A percentile compares a stretch with the other conserved stretches of the same genome.
Conservation (phyloP, 768 basidiomycete species). For the Thelephora ganbajun region DNA sequence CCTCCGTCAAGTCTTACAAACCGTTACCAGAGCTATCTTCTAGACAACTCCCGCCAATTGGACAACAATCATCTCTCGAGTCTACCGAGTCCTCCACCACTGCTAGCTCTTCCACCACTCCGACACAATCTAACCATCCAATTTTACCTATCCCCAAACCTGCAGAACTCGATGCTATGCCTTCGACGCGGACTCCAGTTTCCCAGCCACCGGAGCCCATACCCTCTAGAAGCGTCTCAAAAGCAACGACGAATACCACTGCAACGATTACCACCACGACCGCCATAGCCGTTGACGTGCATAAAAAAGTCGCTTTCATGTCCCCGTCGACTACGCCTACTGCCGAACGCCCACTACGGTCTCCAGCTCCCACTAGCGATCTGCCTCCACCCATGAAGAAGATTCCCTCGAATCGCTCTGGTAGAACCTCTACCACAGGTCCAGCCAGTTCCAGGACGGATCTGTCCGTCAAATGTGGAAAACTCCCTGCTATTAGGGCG, state of each 20-base stretch:
- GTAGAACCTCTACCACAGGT: constrained; percentile 23
- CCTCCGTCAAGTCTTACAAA: constrained; percentile 41
- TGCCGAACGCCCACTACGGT: constrained; percentile 36
- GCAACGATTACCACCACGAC: constrained; percentile 9
- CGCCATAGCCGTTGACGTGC: constrained; percentile 29
- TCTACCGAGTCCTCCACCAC: constrained; percentile 23
- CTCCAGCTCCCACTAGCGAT: constrained; percentile 17
- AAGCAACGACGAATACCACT: constrained; percentile 21
- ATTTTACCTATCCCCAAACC: background rate
- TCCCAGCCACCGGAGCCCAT: constrained; percentile 18
- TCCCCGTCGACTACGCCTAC: constrained; percentile 59
- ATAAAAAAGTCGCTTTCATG: constrained; percentile 82
- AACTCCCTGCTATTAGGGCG: constrained; percentile 44
- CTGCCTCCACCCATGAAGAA: constrained; percentile 12
- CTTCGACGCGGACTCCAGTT: constrained; percentile 9
- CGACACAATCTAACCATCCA: constrained; percentile 7
- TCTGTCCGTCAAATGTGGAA: constrained; percentile 30
- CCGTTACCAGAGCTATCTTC: constrained; percentile 56
- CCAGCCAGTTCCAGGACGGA: constrained; percentile 58
- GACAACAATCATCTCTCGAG: constrained; percentile 22
- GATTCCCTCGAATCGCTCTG: background rate
- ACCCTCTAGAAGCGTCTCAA: constrained; percentile 23
- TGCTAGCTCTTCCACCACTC: constrained; percentile 19
- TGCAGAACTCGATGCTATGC: background rate
- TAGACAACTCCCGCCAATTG: constrained; percentile 35